Conservation (phyloP, 768 basidiomycete species). For the Leucocoprinus leucothites region DNA sequence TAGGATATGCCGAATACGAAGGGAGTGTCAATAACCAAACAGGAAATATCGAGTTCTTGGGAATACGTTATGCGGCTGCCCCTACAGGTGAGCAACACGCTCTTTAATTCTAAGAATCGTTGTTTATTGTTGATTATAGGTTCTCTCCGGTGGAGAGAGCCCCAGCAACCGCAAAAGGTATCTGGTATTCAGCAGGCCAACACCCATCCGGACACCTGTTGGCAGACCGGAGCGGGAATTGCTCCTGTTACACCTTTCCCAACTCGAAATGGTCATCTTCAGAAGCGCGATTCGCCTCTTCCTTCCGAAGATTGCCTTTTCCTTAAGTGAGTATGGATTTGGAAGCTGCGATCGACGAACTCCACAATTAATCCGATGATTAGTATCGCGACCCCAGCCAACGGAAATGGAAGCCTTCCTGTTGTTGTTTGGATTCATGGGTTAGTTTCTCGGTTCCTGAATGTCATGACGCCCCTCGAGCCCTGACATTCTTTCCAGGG, state of each 20-base stretch:
- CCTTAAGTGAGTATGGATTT: conserved; percentile 26
- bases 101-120: not conserved
- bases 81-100: conserved; percentile 42
- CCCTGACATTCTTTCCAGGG: not conserved
- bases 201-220: conserved; percentile 2
- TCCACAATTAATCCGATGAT: too few species aligned
- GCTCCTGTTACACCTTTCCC: conserved; percentile 19
- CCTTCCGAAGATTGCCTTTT: conserved; percentile 39
- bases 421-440: conserved; percentile 46
- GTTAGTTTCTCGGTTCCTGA: conserved; percentile 16
- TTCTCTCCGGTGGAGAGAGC: conserved; percentile 26
- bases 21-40: conserved; percentile 32
- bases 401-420: conserved; percentile 24
- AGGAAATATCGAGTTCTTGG: conserved; percentile 34
- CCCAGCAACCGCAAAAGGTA: not conserved
- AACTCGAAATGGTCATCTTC: not conserved
- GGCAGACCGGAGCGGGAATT: conserved; percentile 5
- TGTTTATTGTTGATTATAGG: not conserved
- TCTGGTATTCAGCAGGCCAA: conserved; percentile 7
- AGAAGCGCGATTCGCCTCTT: conserved; percentile 6
- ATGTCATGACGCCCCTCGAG: not conserved
- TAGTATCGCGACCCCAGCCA: conserved; percentile 33
- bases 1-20: too few species aligned
- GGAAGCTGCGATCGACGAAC: too few species aligned
- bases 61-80: conserved; percentile 47